phyloP scores from a whole-genome alignment of 495 filamentous ascomycete species.

The Podospora conica region DNA sequence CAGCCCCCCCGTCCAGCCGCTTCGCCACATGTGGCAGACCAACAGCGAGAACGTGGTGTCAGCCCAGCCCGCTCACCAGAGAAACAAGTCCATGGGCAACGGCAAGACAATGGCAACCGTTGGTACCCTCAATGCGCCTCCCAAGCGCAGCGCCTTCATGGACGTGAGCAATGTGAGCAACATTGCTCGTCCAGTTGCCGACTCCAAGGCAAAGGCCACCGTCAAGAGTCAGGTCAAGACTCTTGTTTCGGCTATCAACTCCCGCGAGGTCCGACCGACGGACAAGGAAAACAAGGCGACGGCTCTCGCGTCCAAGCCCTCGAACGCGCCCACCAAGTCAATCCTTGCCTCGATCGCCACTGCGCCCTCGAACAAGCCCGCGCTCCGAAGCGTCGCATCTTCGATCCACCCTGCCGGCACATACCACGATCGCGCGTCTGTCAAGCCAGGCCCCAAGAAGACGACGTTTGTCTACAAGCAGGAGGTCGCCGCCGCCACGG shows the following conservation, averaged over 20 bases:
- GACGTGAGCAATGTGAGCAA: constrained; percentile 66
- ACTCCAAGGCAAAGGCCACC: constrained; percentile 34
- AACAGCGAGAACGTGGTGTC: constrained; percentile 70
- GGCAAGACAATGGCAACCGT: constrained; percentile 51
- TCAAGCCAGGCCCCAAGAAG: constrained; percentile 51
- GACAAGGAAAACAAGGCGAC: constrained; percentile 33
- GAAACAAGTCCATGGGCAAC: constrained; percentile 73
- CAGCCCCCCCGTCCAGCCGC: constrained; percentile 59
- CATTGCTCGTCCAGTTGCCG: constrained; percentile 28
- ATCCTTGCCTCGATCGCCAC: constrained; percentile 1
- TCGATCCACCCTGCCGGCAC: constrained; percentile 3
- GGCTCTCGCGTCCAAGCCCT: neutral
- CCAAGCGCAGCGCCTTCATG: constrained; percentile 70
- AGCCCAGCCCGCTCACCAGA: constrained; percentile 61
- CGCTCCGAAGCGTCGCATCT: neutral
- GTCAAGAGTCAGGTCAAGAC: constrained; percentile 20
- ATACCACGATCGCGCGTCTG: constrained; percentile 15
- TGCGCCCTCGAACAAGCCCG: constrained; percentile 8
- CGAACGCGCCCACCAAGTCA: neutral
- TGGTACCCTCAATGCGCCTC: constrained; percentile 56
- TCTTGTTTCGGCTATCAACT: constrained; percentile 24
- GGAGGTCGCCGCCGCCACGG: constrained; percentile 6
- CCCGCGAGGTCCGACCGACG: constrained; percentile 45
- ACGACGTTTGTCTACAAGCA: constrained; percentile 63
- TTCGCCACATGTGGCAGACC: constrained; percentile 53